Conservation (phyloP, 208 protist species). For the Eutreptiella sp. region DNA sequence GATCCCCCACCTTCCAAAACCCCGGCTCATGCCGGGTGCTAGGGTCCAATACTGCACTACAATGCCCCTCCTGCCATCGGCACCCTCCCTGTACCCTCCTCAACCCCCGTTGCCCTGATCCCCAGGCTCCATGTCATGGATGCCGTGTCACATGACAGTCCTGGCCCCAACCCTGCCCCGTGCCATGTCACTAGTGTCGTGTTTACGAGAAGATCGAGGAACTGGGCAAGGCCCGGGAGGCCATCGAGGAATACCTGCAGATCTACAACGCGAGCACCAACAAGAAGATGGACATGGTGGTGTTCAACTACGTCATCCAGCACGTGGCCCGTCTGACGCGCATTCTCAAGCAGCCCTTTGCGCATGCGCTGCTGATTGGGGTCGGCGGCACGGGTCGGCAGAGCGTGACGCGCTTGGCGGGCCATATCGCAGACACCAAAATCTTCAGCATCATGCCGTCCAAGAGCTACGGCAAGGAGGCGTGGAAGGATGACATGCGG, state of each 20-base stretch:
- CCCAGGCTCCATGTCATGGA: too few relatives aligned
- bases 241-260: slow-evolving; percentile 33
- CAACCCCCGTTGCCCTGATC: too few relatives aligned
- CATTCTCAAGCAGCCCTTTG: slow-evolving; percentile 51
- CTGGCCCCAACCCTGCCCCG: too few relatives aligned
- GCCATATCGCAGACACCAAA: slow-evolving; percentile 42
- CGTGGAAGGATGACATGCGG: slow-evolving; percentile 65
- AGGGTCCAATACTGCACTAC: too few relatives aligned
- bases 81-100: too few relatives aligned
- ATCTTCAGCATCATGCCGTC: slow-evolving; percentile 48
- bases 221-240: slow-evolving; percentile 38
- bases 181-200: too few relatives aligned
- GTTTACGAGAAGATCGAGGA: slow-evolving; percentile 34
- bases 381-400: slow-evolving; percentile 57
- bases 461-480: slow-evolving; percentile 51
- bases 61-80: too few relatives aligned
- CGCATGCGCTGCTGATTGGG: slow-evolving; percentile 59
- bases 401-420: slow-evolving; percentile 47
- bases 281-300: slow-evolving; percentile 45
- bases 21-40: too few relatives aligned
- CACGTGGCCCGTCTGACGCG: slow-evolving; percentile 55
- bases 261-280: slow-evolving; percentile 43
- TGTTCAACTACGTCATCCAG: slow-evolving; percentile 53
- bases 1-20: too few relatives aligned
- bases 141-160: too few relatives aligned